A percentile compares a stretch with the other conserved stretches of the same genome.
Evolutionary conservation across 208 protist species (phyloP).

Genomic region (Acanthamoeba triangularis): DNA sequence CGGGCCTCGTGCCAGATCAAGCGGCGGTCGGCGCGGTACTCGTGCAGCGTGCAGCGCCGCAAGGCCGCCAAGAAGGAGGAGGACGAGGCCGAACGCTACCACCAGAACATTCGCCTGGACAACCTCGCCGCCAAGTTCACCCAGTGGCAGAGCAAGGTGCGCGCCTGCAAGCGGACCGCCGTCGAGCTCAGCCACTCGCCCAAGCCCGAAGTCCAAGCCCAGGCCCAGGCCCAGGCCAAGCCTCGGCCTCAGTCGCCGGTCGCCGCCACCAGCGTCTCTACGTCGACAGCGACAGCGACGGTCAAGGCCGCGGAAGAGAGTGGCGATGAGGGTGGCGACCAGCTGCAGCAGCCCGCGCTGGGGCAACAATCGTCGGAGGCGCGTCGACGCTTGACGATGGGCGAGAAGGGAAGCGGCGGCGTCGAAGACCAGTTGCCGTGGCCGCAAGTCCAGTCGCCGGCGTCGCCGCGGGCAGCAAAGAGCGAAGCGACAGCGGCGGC

Average conservation of each 20-base stretch:
- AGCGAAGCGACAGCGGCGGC: background rate
- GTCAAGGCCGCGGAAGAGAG: background rate
- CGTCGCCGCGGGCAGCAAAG: background rate
- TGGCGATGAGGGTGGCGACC: background rate
- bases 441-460: background rate
- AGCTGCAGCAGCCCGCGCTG: background rate
- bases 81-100: background rate
- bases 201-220: background rate
- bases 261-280: background rate
- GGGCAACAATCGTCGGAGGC: too few relatives aligned
- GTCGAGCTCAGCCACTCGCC: background rate
- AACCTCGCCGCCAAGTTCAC: constrained; percentile 13
- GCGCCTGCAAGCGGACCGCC: background rate
- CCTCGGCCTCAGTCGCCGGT: background rate
- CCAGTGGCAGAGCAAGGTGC: constrained; percentile 13
- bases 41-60: background rate
- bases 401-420: background rate
- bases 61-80: background rate
- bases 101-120: constrained; percentile 39
- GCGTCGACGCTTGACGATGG: background rate
- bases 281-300: background rate
- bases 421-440: background rate
- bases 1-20: background rate
- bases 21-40: background rate
- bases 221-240: background rate